Base-by-base conservation (phyloP, 192 early-diverging fungal genomes). In the Entomortierella parvispora region DNA sequence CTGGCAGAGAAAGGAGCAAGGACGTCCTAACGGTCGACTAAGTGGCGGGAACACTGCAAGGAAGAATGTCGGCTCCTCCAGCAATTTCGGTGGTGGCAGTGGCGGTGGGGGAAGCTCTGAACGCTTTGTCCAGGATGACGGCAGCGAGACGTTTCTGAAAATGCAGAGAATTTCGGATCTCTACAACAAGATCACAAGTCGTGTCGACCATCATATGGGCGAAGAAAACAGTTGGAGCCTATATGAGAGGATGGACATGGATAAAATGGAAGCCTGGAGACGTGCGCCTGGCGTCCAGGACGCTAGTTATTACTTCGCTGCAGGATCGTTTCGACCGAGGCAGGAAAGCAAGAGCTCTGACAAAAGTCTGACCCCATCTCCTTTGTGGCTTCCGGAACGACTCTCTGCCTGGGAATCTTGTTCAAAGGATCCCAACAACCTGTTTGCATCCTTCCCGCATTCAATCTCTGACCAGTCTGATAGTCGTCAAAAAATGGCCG, bases 91-190 rank as follows among this genome's bases (percentile, higher is more conserved):
- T 14, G 26, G 37, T 37, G 33, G 9, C n/a, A 20, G 31, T 59
- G 58, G 48, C 42, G 7, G n/a, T 55, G 26, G 40, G 26, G 42
- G n/a, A 57, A 18, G 25, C 53, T 15, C 49, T 66, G 52, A 44
- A 51, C 26, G 74, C 7, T 40, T 40, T 12, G 37, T 40, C 12
- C 37, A 68, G 23, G 74, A 77, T 14, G 74, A 77, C 45, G 74
- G 65, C 3, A 68, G 74, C 56, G 61, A 77, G 60, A 77, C 74
- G 17, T 31, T 77, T 53, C 37, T 77, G 18, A 68, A 58, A 20
- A 29, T 77, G 22, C 57, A 65, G 5, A 58, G 74, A 0, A 52
- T 77, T 4, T 47, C 65, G 12, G 65, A 77, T 22, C 54, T 68
- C 37, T 57, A 61, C 32, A 60, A 65, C 18, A 56, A 47, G 55